Evolutionary conservation across 805 yeast genomes (phyloP).

Genomic region (Sugiyamaella americana): DNA sequence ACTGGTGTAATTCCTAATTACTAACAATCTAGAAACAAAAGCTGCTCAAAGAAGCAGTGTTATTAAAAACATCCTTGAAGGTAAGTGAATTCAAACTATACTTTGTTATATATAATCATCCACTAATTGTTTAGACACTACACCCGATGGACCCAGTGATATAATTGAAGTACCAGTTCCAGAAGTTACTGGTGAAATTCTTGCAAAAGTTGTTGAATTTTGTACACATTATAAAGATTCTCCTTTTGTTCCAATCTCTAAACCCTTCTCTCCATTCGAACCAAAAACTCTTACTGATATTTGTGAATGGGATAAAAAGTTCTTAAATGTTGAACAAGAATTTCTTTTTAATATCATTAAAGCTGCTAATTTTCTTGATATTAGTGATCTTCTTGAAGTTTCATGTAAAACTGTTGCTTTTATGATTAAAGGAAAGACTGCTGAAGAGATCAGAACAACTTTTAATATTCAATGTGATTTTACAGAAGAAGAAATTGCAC

Average conservation of each 20-base stretch:
- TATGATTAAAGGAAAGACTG: slow-evolving; percentile 42
- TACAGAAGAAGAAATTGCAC: slow-evolving; percentile 44
- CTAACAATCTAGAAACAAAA: slow-evolving; percentile 36
- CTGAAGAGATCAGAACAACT: slow-evolving; percentile 42
- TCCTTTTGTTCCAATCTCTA: too few species aligned
- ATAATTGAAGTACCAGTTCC: slow-evolving; percentile 66
- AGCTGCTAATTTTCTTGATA: slow-evolving; percentile 43
- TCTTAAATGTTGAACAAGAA: slow-evolving; percentile 81
- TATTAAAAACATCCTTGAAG: slow-evolving; percentile 80
- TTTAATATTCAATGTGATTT: slow-evolving; percentile 42
- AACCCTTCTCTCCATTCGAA: slow-evolving; percentile 65
- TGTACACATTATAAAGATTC: slow-evolving; percentile 77
- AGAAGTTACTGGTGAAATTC: slow-evolving; percentile 49
- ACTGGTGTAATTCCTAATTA: neutral
- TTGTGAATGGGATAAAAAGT: slow-evolving; percentile 93
- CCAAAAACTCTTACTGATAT: slow-evolving; percentile 80
- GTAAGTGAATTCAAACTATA: slow-evolving; percentile 36
- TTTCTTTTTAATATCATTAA: slow-evolving; percentile 44
- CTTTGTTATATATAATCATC: neutral
- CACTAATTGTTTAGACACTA: slow-evolving; percentile 26
- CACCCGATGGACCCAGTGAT: slow-evolving; percentile 60
- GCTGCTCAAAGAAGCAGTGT: slow-evolving; percentile 84
- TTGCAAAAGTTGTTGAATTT: slow-evolving; percentile 91
- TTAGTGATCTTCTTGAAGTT: slow-evolving; percentile 40
- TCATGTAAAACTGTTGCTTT: slow-evolving; percentile 46